A percentile compares a stretch with the other conserved stretches of the same genome.
Conservation (phyloP, 2,329 filamentous ascomycete species). For the Aspergillus fijiensis region DNA sequence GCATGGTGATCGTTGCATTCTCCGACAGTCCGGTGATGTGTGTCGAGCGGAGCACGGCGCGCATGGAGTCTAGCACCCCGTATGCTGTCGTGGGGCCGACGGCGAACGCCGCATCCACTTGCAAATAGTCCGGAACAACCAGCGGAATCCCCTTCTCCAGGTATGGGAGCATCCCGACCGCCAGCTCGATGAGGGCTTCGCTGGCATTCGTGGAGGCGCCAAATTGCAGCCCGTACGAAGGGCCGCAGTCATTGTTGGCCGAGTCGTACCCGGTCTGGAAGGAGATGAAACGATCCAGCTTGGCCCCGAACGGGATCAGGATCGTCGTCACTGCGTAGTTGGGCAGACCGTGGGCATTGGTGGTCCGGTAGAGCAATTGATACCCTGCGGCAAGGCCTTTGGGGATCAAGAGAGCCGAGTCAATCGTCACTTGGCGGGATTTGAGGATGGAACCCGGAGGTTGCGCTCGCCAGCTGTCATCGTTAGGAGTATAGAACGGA, state of each 20-base stretch:
- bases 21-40: neutral
- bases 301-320: neutral
- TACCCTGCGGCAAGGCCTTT: neutral
- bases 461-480: neutral
- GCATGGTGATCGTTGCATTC: neutral
- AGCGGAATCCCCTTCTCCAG: neutral
- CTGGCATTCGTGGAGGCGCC: neutral
- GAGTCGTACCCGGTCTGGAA: neutral
- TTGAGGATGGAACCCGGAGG: neutral
- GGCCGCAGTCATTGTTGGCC: neutral
- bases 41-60: neutral
- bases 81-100: neutral
- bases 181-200: neutral
- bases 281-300: neutral
- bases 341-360: neutral
- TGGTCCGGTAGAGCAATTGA: neutral
- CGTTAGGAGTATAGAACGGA: neutral
- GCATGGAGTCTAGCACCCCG: neutral
- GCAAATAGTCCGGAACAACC: neutral
- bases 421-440: neutral
- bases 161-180: neutral
- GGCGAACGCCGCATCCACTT: neutral
- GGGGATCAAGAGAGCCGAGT: neutral
- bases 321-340: neutral
- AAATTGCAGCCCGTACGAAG: neutral